Percentiles rank a stretch among this genome's conserved stretches.
These are phyloP conservation scores for Fagus crenata DNA, from an alignment of 306 rosid species.

Conservation along the genomic window DNA sequence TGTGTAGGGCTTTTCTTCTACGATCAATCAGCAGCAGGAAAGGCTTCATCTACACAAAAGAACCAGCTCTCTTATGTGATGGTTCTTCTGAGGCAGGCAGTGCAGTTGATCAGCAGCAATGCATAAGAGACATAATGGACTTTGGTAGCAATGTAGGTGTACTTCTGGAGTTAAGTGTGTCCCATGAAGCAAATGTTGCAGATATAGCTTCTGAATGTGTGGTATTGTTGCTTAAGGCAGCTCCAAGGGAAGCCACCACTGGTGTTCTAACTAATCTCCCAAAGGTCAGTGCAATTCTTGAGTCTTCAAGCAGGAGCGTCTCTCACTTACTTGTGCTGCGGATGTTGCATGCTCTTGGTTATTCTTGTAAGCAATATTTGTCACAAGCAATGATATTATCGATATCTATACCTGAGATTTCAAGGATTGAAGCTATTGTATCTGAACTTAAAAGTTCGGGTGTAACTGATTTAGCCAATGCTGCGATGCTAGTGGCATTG, in stretches of 20 bases:
- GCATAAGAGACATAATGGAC: conserved; percentile 80
- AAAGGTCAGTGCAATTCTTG: conserved; percentile 65
- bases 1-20: conserved; percentile 84
- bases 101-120: conserved; percentile 64
- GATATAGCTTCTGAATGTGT: conserved; percentile 85
- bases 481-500: conserved; percentile 68
- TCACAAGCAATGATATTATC: conserved; percentile 88
- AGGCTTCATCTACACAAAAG: conserved; percentile 54
- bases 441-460: conserved; percentile 76
- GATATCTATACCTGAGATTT: conserved; percentile 69
- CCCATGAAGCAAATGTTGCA: conserved; percentile 49
- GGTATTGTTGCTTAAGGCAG: conserved; percentile 70
- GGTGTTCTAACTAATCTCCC: conserved; percentile 82
- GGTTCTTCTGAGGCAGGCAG: conserved; percentile 46
- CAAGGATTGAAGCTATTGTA: conserved; percentile 67
- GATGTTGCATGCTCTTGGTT: conserved; percentile 74
- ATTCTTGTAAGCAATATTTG: conserved; percentile 83
- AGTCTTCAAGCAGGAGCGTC: conserved; percentile 64
- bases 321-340: conserved; percentile 59
- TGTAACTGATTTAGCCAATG: conserved; percentile 55
- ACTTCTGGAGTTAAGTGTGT: conserved; percentile 72
- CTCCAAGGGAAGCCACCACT: conserved; percentile 95
- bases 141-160: conserved; percentile 75
- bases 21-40: conserved; percentile 66
- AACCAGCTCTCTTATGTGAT: conserved; percentile 68